A percentile compares a stretch with the other conserved stretches of the same genome.
Evolutionary conservation across 805 yeast species (phyloP).

Genomic region (Starmerella etchellsii): DNA sequence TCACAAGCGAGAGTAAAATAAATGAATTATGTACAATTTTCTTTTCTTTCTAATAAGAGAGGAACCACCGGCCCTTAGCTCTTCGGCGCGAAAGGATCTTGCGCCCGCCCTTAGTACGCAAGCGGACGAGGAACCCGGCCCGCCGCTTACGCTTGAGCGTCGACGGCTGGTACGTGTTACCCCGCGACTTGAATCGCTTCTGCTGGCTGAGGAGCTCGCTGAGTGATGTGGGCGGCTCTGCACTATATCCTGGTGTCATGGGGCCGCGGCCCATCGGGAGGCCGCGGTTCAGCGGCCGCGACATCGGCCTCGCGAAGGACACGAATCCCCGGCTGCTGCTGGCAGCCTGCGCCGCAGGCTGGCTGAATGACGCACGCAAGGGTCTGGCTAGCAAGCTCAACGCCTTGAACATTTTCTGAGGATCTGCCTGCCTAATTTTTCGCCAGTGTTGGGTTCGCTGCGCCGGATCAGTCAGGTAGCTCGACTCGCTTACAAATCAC

Average conservation of each 20-base stretch:
- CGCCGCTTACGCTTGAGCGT: constrained; percentile 81
- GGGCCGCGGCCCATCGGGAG: background rate
- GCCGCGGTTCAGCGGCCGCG: constrained; percentile 9
- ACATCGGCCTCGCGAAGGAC: constrained; percentile 13
- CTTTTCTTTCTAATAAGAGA: constrained; percentile 58
- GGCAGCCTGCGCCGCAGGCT: background rate
- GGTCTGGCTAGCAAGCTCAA: background rate
- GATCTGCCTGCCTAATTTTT: background rate
- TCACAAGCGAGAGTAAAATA: no score
- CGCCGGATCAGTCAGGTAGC: no score
- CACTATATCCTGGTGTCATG: background rate
- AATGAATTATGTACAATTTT: background rate
- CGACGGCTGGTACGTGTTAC: constrained; percentile 90
- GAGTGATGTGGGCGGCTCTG: constrained; percentile 5
- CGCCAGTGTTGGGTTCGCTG: background rate
- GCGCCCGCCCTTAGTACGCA: constrained; percentile 61
- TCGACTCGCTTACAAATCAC: no score
- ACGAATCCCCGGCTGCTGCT: constrained; percentile 6
- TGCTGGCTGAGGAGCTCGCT: constrained; percentile 14
- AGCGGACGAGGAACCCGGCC: constrained; percentile 78
- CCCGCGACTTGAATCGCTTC: constrained; percentile 49
- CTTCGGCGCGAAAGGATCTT: constrained; percentile 64
- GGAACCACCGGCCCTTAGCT: constrained; percentile 87
- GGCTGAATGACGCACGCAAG: background rate
- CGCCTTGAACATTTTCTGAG: background rate